Percentiles rank a stretch among this genome's conserved stretches.
Evolutionary conservation across 2,329 filamentous ascomycete genomes (phyloP).

Genomic region (Fusarium gaditjirri): DNA sequence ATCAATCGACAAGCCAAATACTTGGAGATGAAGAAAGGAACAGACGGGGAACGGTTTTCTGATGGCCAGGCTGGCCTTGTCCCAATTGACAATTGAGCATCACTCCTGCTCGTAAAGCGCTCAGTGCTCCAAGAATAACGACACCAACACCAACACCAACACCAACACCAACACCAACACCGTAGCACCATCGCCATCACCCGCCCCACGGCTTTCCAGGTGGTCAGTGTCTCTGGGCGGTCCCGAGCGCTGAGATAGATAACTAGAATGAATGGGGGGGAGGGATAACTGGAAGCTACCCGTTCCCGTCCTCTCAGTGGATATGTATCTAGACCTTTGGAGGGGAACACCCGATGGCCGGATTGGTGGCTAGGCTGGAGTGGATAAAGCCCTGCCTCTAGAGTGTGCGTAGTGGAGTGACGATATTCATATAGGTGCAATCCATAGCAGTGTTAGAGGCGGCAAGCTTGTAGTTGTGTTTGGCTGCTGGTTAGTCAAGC

Average conservation of each 20-base stretch:
- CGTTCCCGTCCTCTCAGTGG: conserved; percentile 38
- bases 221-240: conserved; percentile 31
- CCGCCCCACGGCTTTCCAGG: conserved; percentile 9
- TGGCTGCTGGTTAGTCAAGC: neutral
- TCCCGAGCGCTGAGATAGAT: conserved; percentile 36
- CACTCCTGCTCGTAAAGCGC: conserved; percentile 8
- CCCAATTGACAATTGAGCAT: conserved; percentile 1
- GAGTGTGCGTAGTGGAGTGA: neutral
- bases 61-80: neutral
- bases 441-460: neutral
- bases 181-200: neutral
- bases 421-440: neutral
- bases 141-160: neutral
- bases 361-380: conserved; percentile 37
- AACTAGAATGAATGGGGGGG: conserved; percentile 1
- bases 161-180: neutral
- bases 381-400: conserved; percentile 33
- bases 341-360: conserved; percentile 18
- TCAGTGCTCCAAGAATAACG: conserved; percentile 3
- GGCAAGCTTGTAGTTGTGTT: conserved; percentile 3
- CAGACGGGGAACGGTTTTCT: conserved; percentile 12
- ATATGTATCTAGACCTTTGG: conserved; percentile 10
- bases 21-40: neutral
- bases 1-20: neutral
- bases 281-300: conserved; percentile 31